A percentile compares a stretch with the other conserved stretches of the same genome.
These are phyloP conservation scores for Pseudohalonectria lignicola DNA, from an alignment of 2,329 filamentous ascomycete species.

Conservation along the genomic window DNA sequence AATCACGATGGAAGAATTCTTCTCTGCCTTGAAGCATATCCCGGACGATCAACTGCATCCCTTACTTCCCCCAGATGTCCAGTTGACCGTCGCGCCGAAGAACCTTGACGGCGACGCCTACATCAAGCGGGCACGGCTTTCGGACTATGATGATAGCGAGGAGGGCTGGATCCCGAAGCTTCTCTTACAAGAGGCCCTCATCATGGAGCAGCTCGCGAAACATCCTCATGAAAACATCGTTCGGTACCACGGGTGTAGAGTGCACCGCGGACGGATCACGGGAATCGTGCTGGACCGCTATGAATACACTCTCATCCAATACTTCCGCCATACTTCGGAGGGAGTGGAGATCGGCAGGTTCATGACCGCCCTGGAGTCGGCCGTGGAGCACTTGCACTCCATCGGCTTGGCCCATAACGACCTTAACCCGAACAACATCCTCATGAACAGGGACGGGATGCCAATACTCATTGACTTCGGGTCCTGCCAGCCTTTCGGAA, in stretches of 20 bases:
- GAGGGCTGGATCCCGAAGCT: too few species aligned
- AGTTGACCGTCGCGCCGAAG: too few species aligned
- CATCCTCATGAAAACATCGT: neutral
- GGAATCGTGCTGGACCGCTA: slow-evolving; percentile 14
- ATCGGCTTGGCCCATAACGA: slow-evolving; percentile 10
- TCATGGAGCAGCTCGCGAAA: neutral
- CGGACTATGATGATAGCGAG: too few species aligned
- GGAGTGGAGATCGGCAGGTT: slow-evolving; percentile 7
- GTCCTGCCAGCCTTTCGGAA: neutral
- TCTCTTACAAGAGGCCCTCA: too few species aligned
- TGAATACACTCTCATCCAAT: slow-evolving; percentile 6
- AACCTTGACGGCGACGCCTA: too few species aligned
- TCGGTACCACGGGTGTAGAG: neutral
- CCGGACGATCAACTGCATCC: too few species aligned
- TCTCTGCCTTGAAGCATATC: too few species aligned
- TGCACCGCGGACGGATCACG: slow-evolving; percentile 8
- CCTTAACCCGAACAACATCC: slow-evolving; percentile 7
- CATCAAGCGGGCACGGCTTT: too few species aligned
- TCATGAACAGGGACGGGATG: slow-evolving; percentile 2
- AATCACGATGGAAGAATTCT: too few species aligned
- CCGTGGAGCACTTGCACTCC: slow-evolving; percentile 6
- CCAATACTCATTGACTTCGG: slow-evolving; percentile 8
- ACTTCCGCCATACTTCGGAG: slow-evolving; percentile 4
- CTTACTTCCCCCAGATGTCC: too few species aligned
- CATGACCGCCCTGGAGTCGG: slow-evolving; percentile 5